These are phyloP conservation scores for Sphaerosporella brunnea DNA, from an alignment of 495 filamentous ascomycete species.

Conservation along the genomic window DNA sequence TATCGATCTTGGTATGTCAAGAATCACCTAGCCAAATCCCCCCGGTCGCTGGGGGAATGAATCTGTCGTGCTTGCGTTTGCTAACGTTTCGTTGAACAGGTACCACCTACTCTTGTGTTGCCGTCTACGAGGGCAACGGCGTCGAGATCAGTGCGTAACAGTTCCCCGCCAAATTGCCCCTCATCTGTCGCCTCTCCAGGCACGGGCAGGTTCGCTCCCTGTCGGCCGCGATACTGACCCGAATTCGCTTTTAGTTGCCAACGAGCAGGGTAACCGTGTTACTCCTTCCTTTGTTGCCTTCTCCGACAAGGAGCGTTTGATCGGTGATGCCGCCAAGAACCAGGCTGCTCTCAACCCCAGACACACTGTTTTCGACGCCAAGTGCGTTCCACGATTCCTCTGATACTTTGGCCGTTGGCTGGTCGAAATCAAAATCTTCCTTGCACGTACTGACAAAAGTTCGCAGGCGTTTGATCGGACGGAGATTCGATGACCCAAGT, in stretches of 20 bases:
- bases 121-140: conserved; percentile 96
- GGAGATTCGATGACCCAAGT: conserved; percentile 81
- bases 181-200: no score
- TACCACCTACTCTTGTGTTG: conserved; percentile 98
- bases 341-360: conserved; percentile 96
- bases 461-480: conserved; percentile 73
- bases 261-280: conserved; percentile 98
- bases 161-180: not conserved
- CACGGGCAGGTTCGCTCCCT: no score
- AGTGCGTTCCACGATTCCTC: conserved; percentile 34
- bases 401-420: no score
- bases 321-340: conserved; percentile 99
- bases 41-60: conserved; percentile 9
- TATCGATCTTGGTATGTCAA: conserved; percentile 92
- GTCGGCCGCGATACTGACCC: conserved; percentile 1
- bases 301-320: conserved; percentile 94
- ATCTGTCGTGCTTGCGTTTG: conserved; percentile 3
- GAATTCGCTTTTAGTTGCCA: conserved; percentile 42
- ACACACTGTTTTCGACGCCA: conserved; percentile 98
- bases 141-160: conserved; percentile 79
- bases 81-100: conserved; percentile 34
- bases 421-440: no score
- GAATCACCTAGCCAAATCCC: conserved; percentile 8
- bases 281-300: conserved; percentile 97
- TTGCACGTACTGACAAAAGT: no score